Evolutionary conservation across 805 yeast species (phyloP).

Genomic region (Pichia scutulata): DNA sequence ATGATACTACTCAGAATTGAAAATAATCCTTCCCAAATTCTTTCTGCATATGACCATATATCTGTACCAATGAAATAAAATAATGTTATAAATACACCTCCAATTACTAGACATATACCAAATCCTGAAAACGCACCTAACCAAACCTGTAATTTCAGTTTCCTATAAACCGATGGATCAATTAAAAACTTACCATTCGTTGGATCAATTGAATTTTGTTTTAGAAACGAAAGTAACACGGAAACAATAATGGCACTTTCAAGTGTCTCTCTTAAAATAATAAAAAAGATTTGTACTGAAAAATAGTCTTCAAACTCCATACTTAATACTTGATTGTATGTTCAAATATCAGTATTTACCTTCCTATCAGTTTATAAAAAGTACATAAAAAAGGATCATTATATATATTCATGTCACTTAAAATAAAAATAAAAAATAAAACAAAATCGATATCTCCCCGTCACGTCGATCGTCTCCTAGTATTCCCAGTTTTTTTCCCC

Average conservation of each 20-base stretch:
- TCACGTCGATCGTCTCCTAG: background rate
- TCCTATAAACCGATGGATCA: slow-evolving; percentile 29
- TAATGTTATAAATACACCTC: slow-evolving; percentile 57
- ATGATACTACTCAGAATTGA: slow-evolving; percentile 70
- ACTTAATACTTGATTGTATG: background rate
- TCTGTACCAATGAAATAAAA: slow-evolving; percentile 78
- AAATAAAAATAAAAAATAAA: background rate
- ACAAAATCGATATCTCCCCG: background rate
- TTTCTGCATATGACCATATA: slow-evolving; percentile 80
- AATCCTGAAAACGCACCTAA: slow-evolving; percentile 72
- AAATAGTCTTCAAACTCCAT: slow-evolving; percentile 41
- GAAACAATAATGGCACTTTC: slow-evolving; percentile 74
- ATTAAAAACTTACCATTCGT: slow-evolving; percentile 17
- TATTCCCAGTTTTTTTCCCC: background rate
- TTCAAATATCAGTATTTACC: too few relatives aligned
- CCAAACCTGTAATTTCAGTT: slow-evolving; percentile 66
- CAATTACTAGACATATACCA: slow-evolving; percentile 60
- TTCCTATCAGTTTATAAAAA: too few relatives aligned
- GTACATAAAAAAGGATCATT: too few relatives aligned
- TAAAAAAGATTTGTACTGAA: slow-evolving; percentile 68
- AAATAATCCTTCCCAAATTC: slow-evolving; percentile 83
- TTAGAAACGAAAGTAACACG: slow-evolving; percentile 61
- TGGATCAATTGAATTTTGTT: slow-evolving; percentile 41
- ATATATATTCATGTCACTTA: too few relatives aligned
- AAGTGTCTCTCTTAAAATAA: slow-evolving; percentile 63